These are phyloP conservation scores for Rutstroemia sydowiana DNA, from an alignment of 2,329 filamentous ascomycete genomes.

Conservation along the genomic window DNA sequence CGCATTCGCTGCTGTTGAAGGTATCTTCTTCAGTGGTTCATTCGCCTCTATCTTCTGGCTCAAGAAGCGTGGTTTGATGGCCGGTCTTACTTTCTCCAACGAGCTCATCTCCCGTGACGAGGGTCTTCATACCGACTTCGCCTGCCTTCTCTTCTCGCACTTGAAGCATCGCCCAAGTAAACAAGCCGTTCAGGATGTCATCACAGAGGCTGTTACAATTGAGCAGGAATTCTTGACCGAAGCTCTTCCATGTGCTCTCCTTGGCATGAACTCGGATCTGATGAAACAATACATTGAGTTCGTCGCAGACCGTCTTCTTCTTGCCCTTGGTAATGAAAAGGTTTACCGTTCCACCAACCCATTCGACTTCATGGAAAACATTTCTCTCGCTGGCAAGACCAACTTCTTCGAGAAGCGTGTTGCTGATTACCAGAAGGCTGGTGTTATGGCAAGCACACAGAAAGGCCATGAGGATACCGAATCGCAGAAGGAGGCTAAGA, in stretches of 20 bases:
- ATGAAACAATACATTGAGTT: conserved; percentile 99
- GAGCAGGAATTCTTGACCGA: conserved; percentile 98
- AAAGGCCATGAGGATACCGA: conserved; percentile 51
- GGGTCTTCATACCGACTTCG: conserved; percentile 98
- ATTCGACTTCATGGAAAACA: conserved; percentile 99
- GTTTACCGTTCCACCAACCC: conserved; percentile 89
- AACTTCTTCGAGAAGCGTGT: conserved; percentile 99
- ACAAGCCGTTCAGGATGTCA: conserved; percentile 76
- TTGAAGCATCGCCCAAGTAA: conserved; percentile 84
- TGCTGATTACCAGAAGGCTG: conserved; percentile 98
- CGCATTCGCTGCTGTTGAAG: conserved; percentile 95
- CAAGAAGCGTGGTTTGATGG: conserved; percentile 99
- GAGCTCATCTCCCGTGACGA: conserved; percentile 99
- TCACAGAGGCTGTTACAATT: conserved; percentile 86
- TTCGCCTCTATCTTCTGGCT: conserved; percentile 99
- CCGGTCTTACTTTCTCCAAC: conserved; percentile 97
- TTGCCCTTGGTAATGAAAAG: conserved; percentile 91
- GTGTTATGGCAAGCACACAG: conserved; percentile 92
- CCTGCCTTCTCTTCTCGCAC: conserved; percentile 95
- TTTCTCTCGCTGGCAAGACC: conserved; percentile 96
- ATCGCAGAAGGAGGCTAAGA: conserved; percentile 42
- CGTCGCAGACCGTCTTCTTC: conserved; percentile 87
- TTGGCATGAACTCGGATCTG: conserved; percentile 93
- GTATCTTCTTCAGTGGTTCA: conserved; percentile 98
- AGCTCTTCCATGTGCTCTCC: conserved; percentile 82